These are phyloP conservation scores for Pseudocercospora crystallina DNA, from an alignment of 2,329 filamentous ascomycete genomes.

Conservation along the genomic window DNA sequence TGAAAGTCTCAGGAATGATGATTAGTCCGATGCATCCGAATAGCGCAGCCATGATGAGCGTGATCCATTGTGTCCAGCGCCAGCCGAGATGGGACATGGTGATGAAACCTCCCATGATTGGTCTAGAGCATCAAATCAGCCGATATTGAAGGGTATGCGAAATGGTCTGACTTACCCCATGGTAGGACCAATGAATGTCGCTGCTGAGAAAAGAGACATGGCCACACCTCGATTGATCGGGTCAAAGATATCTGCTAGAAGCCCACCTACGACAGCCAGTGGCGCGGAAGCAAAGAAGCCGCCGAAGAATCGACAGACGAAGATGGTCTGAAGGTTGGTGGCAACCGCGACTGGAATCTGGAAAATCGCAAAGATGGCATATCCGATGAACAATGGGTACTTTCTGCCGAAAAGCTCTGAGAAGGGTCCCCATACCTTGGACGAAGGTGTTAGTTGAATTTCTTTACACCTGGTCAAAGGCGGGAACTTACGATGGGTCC, in stretches of 20 bases:
- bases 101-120: slow-evolving; percentile 32
- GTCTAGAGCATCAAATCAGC: too few relatives aligned
- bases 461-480: too few relatives aligned
- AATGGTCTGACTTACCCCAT: too few relatives aligned
- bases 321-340: slow-evolving; percentile 54
- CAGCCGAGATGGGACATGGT: slow-evolving; percentile 28
- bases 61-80: slow-evolving; percentile 32
- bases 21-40: slow-evolving; percentile 47
- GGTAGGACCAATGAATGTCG: slow-evolving; percentile 30
- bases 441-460: too few relatives aligned
- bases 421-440: slow-evolving; percentile 19
- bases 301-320: slow-evolving; percentile 55
- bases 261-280: slow-evolving; percentile 48
- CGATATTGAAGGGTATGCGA: too few relatives aligned
- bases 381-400: slow-evolving; percentile 34
- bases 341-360: slow-evolving; percentile 57
- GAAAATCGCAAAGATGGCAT: slow-evolving; percentile 52
- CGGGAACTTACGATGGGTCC: slow-evolving; percentile 13
- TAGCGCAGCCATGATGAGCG: slow-evolving; percentile 42
- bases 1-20: slow-evolving; percentile 54
- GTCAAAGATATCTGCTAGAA: slow-evolving; percentile 28
- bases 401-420: slow-evolving; percentile 58
- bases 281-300: slow-evolving; percentile 54
- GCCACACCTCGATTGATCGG: slow-evolving; percentile 30
- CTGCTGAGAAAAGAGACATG: slow-evolving; percentile 25